Evolutionary conservation across 495 filamentous ascomycete genomes (phyloP), one percentile per base, ranked within the genome.

Genomic region (Trichoderma parareesei): DNA sequence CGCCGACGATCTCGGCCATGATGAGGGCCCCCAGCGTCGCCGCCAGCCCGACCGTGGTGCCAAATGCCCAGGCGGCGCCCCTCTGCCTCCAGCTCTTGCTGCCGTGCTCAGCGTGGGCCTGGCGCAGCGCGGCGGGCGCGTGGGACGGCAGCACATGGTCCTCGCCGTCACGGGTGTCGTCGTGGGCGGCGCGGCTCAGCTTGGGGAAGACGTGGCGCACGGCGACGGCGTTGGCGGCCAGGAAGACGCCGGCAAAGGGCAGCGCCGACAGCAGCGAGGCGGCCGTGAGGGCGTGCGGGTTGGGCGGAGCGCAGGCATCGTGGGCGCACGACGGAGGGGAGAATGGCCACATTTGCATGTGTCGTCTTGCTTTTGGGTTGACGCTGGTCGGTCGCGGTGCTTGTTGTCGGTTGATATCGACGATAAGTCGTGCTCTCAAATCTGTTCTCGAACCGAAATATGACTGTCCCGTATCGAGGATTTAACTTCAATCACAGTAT

Each of bases 1-100:
- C 79, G 66, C 88, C 88, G n/a, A 86, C 85, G 61, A 94, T 88
- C 72, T 94, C 90, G 67, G 88, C 90, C 14, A 93, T 75, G 27
- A 94, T 86, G 60, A 93, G 71, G 73, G 91, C 88, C 14, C 83
- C 88, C 14, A 94, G 78, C 14, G 92, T 89, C 16, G 85, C 80
- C 1, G 89, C 84, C 41, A 92, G 81, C 27, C 85, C 90, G 49
- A 93, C 79, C 2, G 88, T 92, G 0, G 82, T 81, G 33, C 87
- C 84, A 70, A 93, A 93, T 35, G 87, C 85, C 35, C 80, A 70
- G 5, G 82, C 84, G 14, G 87, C 86, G 37, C 88, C 66, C 49
- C 81, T 74, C 61, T 82, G 76, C 64, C 79, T 73, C n/a, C 71
- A 68, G 33, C 74, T 78, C 66, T 77, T 79, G 64, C 70, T 70